phyloP scores from a whole-genome alignment of 306 rosid genomes.

The Cucurbita pepo region DNA sequence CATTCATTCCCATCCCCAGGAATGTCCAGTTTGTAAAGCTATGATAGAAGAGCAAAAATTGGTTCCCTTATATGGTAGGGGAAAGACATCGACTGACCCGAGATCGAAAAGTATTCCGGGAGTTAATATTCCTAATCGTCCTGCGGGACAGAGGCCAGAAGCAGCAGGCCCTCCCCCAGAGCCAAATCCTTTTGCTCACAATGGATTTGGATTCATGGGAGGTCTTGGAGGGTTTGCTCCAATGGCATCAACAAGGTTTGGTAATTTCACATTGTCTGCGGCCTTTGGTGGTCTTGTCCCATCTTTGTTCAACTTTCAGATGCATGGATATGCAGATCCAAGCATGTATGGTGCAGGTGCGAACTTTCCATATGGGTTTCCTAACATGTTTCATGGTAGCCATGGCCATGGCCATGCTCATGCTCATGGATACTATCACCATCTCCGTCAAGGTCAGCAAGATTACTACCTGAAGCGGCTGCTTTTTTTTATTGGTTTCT shows the following conservation, averaged over 20 bases:
- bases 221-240: slow-evolving; percentile 69
- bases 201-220: slow-evolving; percentile 59
- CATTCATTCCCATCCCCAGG: slow-evolving; percentile 55
- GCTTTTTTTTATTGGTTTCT: slow-evolving; percentile 34
- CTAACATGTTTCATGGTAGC: slow-evolving; percentile 47
- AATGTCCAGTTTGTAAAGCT: slow-evolving; percentile 85
- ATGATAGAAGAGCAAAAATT: slow-evolving; percentile 60
- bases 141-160: slow-evolving; percentile 71
- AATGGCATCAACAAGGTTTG: slow-evolving; percentile 50
- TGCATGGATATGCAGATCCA: slow-evolving; percentile 56
- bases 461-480: slow-evolving; percentile 51
- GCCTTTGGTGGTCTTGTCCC: slow-evolving; percentile 75
- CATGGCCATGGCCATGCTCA: slow-evolving; percentile 1
- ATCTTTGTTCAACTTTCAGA: slow-evolving; percentile 47
- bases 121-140: slow-evolving; percentile 53
- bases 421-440: slow-evolving; percentile 32
- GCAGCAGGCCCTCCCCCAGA: slow-evolving; percentile 74
- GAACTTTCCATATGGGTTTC: slow-evolving; percentile 45
- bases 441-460: slow-evolving; percentile 44
- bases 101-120: slow-evolving; percentile 67
- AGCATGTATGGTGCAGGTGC: slow-evolving; percentile 35
- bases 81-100: slow-evolving; percentile 71
- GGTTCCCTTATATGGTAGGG: slow-evolving; percentile 82
- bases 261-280: slow-evolving; percentile 65
- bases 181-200: slow-evolving; percentile 38